phyloP scores from a whole-genome alignment of 352 stramenopile species.

The Pythium inflatum region DNA sequence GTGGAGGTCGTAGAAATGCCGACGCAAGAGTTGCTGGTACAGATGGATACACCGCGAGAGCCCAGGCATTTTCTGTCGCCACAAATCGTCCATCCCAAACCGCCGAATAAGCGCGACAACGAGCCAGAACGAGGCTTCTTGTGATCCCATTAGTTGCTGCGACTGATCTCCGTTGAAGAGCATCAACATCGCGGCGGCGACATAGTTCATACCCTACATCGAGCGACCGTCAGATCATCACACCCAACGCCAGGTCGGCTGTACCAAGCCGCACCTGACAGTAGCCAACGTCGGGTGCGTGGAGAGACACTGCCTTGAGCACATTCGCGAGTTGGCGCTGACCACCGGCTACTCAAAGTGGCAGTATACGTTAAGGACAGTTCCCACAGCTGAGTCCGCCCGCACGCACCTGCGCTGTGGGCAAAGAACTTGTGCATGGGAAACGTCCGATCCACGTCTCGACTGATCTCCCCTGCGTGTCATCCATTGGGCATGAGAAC shows the following conservation, averaged over 20 bases:
- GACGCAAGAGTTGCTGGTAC: constrained; percentile 71
- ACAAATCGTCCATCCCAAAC: constrained; percentile 68
- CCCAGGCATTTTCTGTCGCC: constrained; percentile 78
- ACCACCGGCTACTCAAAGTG: constrained; percentile 52
- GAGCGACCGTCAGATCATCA: not conserved
- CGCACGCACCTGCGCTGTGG: constrained; percentile 27
- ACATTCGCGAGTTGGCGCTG: constrained; percentile 67
- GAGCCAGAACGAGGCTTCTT: constrained; percentile 72
- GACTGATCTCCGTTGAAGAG: constrained; percentile 40
- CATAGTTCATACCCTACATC: constrained; percentile 84
- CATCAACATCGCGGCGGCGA: constrained; percentile 64
- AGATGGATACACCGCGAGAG: constrained; percentile 76
- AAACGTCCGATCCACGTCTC: constrained; percentile 81
- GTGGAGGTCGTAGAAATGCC: constrained; percentile 70
- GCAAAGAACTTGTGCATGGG: constrained; percentile 59
- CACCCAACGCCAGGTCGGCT: not conserved
- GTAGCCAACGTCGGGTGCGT: constrained; percentile 68
- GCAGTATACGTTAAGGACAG: no score
- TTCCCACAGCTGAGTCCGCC: no score
- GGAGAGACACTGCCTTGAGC: constrained; percentile 63
- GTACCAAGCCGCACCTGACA: constrained; percentile 59
- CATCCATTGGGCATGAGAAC: no score
- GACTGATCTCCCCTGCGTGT: constrained; percentile 73
- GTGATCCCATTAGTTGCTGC: constrained; percentile 13
- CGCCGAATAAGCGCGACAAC: constrained; percentile 56